Base-by-base conservation (phyloP, 106 monocot genomes). In the Dendrobium catenatum region DNA sequence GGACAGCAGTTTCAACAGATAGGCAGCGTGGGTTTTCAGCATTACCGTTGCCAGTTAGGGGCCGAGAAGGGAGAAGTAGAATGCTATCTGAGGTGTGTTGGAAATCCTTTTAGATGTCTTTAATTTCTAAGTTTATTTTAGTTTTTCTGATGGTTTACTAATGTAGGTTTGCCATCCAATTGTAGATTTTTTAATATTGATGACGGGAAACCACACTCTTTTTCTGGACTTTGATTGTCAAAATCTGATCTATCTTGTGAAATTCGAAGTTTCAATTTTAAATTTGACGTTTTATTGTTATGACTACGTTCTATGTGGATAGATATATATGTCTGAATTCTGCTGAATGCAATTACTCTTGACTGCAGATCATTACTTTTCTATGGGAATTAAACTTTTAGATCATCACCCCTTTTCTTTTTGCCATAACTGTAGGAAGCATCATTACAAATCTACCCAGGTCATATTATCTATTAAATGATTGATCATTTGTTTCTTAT, bases 11-110 rank as follows among this genome's bases (percentile, higher is more conserved):
- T 78, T 27, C 80, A 44, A 77, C 80, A 19, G 91, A 88, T 42
- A 84, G 89, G 26, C 87, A 85, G 49, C 79, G 75, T 73, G 86
- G 91, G 76, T 72, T 83, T 68, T 72, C 72, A 40, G 27, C 40
- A 29, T 33, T 37, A 72, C 85, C 95, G 10, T 70, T 89, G 24
- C 73, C 90, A 37, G 41, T 90, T 44, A 80, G 95, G 58, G 86
- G 80, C 67, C 81, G 84, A 79, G 95, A 90, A 82, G 88, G 85
- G 72, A 84, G 88, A 84, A 87, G 73, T 79, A 88, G 95, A 76
- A 86, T 88, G 77, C 56, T 87, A 79, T 91, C 85, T 20, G 90
- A 86, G 90, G 88, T 86, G 82, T 79, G 82, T 79, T 82, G 29
- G 5, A 33, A 72, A 72, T 72, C 1, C 27, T 72, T 72, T 66